A percentile compares a stretch with the other conserved stretches of the same genome.
Evolutionary conservation across 441 rosid genomes (phyloP).

Genomic region (Flueggea neowawraea): DNA sequence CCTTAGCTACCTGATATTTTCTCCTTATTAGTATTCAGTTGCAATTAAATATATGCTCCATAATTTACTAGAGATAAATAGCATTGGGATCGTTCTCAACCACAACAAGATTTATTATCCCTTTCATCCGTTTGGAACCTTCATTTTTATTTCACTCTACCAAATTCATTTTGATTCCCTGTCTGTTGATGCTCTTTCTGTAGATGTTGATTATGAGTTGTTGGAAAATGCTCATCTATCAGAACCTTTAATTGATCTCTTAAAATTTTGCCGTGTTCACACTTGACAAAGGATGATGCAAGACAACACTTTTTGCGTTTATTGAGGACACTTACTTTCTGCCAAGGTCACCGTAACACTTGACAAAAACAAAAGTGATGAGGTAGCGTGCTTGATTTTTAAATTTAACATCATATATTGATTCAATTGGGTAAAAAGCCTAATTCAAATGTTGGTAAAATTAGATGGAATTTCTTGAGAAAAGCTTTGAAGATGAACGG

Average conservation of each 20-base stretch:
- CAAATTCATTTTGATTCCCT: too few relatives aligned
- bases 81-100: too few relatives aligned
- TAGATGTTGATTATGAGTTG: not conserved
- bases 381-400: conserved; percentile 41
- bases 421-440: conserved; percentile 1
- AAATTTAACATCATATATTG: conserved; percentile 3
- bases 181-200: not conserved
- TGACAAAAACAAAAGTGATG: conserved; percentile 66
- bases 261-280: conserved; percentile 35
- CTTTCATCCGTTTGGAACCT: too few relatives aligned
- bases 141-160: too few relatives aligned
- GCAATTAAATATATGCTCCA: too few relatives aligned
- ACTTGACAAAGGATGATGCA: conserved; percentile 91
- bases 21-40: too few relatives aligned
- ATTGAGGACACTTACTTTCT: conserved; percentile 76
- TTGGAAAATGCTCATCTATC: not conserved
- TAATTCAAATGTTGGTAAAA: conserved; percentile 3
- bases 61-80: too few relatives aligned
- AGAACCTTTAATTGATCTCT: conserved; percentile 10
- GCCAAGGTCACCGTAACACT: too few relatives aligned
- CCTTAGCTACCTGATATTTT: too few relatives aligned
- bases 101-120: too few relatives aligned
- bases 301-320: conserved; percentile 92
- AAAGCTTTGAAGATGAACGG: conserved; percentile 64
- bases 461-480: conserved; percentile 56